Percentiles rank a stretch among this genome's conserved stretches.
phyloP scores from a whole-genome alignment of 2,329 filamentous ascomycete genomes.

The Ceratocystis huliohia region DNA sequence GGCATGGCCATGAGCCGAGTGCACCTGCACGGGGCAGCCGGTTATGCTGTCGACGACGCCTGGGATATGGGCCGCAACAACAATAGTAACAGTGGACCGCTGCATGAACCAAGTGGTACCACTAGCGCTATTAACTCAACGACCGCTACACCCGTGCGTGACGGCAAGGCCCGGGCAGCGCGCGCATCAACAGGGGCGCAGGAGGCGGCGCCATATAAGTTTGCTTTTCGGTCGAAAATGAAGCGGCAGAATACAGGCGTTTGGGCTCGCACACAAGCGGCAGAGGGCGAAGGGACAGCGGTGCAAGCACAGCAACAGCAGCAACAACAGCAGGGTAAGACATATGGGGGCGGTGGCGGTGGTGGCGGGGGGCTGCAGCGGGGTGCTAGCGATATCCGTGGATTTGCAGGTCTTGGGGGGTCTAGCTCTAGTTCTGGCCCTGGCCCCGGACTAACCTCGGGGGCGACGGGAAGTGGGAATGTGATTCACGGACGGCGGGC shows the following conservation, averaged over 20 bases:
- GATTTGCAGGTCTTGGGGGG: neutral
- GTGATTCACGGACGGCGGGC: slow-evolving; percentile 11
- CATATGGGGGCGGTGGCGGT: neutral
- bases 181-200: slow-evolving; percentile 12
- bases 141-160: neutral
- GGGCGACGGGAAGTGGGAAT: neutral
- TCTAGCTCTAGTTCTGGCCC: neutral
- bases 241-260: slow-evolving; percentile 9
- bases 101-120: neutral
- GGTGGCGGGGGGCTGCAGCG: slow-evolving; percentile 4
- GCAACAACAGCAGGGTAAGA: neutral
- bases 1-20: neutral
- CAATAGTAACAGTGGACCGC: neutral
- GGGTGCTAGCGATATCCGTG: neutral
- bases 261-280: slow-evolving; percentile 12
- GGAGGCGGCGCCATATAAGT: slow-evolving; percentile 5
- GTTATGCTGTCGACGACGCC: slow-evolving; percentile 16
- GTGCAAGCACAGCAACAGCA: neutral
- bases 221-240: slow-evolving; percentile 12
- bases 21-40: neutral
- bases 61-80: slow-evolving; percentile 6
- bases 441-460: neutral
- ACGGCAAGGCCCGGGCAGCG: neutral
- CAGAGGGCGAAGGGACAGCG: neutral
- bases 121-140: neutral